Evolutionary conservation across 2,329 filamentous ascomycete species (phyloP), one percentile per base, ranked within the genome.

Genomic region (Phaeosphaeriaceae sp.): DNA sequence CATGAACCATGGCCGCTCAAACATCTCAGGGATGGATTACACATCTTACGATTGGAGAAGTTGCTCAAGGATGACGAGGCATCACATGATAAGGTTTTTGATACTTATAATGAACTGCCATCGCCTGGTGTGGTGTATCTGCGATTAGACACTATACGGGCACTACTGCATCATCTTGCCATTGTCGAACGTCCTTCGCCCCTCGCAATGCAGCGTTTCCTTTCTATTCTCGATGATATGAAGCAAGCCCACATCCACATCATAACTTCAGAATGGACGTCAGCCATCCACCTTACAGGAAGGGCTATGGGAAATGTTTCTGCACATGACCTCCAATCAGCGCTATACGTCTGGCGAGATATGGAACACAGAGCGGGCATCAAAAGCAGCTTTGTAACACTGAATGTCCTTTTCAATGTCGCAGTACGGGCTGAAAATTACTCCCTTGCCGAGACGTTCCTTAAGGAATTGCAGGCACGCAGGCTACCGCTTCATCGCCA

Each of bases 391-490:
- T 81, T 85, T 40, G 87, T 92, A n/a, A 96, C 93, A 0, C 95
- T 99, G 74, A 96, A 94, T 67, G 88, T 97, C 38, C 81, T 99
- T 11, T 97, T 96, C 62, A 89, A 97, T 66, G 83, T 91, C 9
- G 91, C 94, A 1, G 84, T 90, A 60, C 95, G 94, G 71, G 86
- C 90, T 0, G 89, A 89, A 32, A 94, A 95, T 66, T 96, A 89
- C 58, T 79, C 80, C 1, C 83, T 97, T 17, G 92, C 92, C 3
- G 89, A 97, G 62, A 89, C 90, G 76, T 83, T 97, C 9, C 85
- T 92, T 61, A 80, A 84, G 48, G 92, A 97, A 74, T 92, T 97
- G 87, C 78, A 81, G 41, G 76, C 71, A 12, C 86, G 94, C 23
- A 82, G 83, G 0, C 76, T 93, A 43, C 71, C 77, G 11, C 86